Evolutionary conservation across 306 rosid species (phyloP).

Genomic region (Herpetospermum pedunculosum): DNA sequence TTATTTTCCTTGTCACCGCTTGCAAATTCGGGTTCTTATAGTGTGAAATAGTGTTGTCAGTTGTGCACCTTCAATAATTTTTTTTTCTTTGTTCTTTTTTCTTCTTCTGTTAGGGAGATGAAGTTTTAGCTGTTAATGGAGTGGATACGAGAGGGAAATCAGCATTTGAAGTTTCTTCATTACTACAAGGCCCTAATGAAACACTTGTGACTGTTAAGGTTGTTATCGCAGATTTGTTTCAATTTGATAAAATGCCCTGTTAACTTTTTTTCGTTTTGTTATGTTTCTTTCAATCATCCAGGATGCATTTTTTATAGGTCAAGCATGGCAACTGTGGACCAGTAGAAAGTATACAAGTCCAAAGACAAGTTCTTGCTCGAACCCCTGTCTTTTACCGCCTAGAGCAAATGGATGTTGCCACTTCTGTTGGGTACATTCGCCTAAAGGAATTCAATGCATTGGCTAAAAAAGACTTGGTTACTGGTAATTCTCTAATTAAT

Average conservation of each 20-base stretch:
- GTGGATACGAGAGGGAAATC: conserved; percentile 67
- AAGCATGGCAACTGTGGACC: conserved; percentile 93
- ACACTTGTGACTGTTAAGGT: conserved; percentile 84
- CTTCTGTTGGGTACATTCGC: conserved; percentile 71
- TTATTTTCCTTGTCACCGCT: neutral
- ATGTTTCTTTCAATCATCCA: conserved; percentile 17
- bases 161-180: conserved; percentile 80
- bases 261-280: conserved; percentile 13
- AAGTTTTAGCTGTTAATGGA: conserved; percentile 76
- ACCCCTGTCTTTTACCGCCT: conserved; percentile 77
- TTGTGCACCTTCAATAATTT: neutral
- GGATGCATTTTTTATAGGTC: conserved; percentile 39
- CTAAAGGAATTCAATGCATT: conserved; percentile 94
- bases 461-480: conserved; percentile 82
- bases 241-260: conserved; percentile 8
- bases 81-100: neutral
- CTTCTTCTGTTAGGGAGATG: conserved; percentile 59
- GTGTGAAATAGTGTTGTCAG: neutral
- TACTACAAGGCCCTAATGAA: conserved; percentile 86
- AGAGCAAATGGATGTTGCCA: conserved; percentile 54
- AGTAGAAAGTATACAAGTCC: conserved; percentile 54
- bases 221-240: conserved; percentile 28
- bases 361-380: conserved; percentile 82
- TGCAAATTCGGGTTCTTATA: neutral
- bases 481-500: conserved; percentile 37